Evolutionary conservation across 805 yeast species (phyloP).

Genomic region (Wickerhamomyces chambardii): DNA sequence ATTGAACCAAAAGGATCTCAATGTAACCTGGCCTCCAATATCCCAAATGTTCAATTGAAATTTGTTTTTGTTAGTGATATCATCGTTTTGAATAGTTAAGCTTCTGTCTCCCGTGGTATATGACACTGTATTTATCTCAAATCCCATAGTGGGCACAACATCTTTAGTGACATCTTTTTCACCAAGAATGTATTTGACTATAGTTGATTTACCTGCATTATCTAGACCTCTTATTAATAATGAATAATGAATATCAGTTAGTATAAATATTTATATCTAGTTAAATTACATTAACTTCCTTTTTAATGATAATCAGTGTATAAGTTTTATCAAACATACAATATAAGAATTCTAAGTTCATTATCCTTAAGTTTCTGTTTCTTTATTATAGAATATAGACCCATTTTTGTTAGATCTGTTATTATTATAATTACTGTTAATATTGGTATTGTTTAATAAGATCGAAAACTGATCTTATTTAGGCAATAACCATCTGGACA

Average conservation of each 20-base stretch:
- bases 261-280: too few relatives aligned
- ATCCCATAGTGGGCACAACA: conserved; percentile 90
- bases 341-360: conserved; percentile 64
- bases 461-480: too few relatives aligned
- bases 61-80: conserved; percentile 12
- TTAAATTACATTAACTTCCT: too few relatives aligned
- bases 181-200: conserved; percentile 49
- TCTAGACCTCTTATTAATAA: conserved; percentile 55
- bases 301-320: too few relatives aligned
- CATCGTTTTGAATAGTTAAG: too few relatives aligned
- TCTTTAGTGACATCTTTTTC: conserved; percentile 32
- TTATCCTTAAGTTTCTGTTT: conserved; percentile 77
- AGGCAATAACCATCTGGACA: too few relatives aligned
- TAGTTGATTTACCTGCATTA: conserved; percentile 86
- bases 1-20: conserved; percentile 89
- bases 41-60: conserved; percentile 62
- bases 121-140: conserved; percentile 58
- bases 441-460: too few relatives aligned
- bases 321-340: conserved; percentile 21
- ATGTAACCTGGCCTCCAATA: conserved; percentile 81
- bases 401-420: conserved; percentile 43
- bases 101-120: conserved; percentile 17
- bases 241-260: background rate
- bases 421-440: too few relatives aligned
- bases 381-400: conserved; percentile 66